A percentile compares a stretch with the other conserved stretches of the same genome.
phyloP scores from a whole-genome alignment of 1,284 basidiomycete genomes.

The Cutaneotrichosporon sp. region DNA sequence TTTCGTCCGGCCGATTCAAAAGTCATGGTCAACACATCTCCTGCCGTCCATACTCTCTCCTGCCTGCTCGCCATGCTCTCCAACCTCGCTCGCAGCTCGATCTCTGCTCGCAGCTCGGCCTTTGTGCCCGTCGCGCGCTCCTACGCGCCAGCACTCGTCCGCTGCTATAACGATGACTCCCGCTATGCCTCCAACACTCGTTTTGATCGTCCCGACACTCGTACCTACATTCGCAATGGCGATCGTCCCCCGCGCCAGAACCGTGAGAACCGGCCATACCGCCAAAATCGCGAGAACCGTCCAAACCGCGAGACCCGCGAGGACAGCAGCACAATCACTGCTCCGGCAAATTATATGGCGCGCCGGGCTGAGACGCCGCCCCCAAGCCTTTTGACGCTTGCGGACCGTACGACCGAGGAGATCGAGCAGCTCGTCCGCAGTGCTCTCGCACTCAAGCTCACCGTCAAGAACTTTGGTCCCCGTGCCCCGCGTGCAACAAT shows the following conservation, averaged over 20 bases:
- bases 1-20: no score
- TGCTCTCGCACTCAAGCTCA: constrained; percentile 38
- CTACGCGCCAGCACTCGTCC: not conserved
- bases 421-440: constrained; percentile 32
- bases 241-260: no score
- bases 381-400: constrained; percentile 43
- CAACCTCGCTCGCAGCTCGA: not conserved
- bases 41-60: not conserved
- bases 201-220: no score
- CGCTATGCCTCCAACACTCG: no score
- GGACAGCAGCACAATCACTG: not conserved
- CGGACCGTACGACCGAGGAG: constrained; percentile 38
- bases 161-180: no score
- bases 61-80: constrained; percentile 3
- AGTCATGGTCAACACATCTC: no score
- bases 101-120: not conserved
- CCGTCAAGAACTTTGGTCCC: constrained; percentile 24
- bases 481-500: constrained; percentile 54
- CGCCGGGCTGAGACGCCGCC: constrained; percentile 10
- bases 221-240: no score
- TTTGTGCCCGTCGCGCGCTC: not conserved
- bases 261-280: no score
- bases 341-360: not conserved
- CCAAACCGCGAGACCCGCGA: not conserved
- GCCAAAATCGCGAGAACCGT: no score